Evolutionary conservation across 208 protist species (phyloP).

Genomic region (Leishmania guyanensis): DNA sequence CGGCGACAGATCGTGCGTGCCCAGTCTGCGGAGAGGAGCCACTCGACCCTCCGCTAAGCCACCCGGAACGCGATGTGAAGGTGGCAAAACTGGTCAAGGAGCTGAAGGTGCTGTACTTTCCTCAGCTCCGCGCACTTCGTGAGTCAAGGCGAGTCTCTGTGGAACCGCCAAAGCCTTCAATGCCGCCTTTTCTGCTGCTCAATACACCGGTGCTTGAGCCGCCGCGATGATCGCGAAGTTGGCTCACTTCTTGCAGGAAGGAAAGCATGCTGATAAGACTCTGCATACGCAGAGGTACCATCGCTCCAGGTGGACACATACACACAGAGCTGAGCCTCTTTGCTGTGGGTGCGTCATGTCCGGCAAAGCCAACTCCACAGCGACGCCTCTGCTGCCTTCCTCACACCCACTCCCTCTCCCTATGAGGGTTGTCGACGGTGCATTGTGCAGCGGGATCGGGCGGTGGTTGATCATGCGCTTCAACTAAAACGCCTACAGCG

Average conservation of each 20-base stretch:
- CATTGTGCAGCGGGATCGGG: not conserved
- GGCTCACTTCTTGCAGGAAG: not conserved
- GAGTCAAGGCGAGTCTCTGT: conserved; percentile 19
- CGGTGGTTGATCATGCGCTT: not conserved
- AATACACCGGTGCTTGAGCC: conserved; percentile 35
- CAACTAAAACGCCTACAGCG: not conserved
- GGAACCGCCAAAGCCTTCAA: conserved; percentile 19
- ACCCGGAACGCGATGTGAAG: conserved; percentile 48
- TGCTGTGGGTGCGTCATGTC: not conserved
- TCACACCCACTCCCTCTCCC: not conserved
- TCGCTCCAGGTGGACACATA: not conserved
- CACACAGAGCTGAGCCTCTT: not conserved
- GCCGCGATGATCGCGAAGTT: not conserved
- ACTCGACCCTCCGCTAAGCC: conserved; percentile 50
- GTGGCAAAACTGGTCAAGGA: conserved; percentile 69
- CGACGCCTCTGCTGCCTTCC: not conserved
- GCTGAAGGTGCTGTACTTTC: conserved; percentile 73
- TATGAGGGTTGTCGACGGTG: not conserved
- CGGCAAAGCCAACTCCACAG: not conserved
- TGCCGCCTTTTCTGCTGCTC: conserved; percentile 15
- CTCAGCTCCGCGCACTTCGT: conserved; percentile 40
- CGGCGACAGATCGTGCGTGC: conserved; percentile 44
- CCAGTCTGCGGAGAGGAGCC: conserved; percentile 72
- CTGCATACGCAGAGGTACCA: not conserved
- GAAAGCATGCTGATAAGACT: not conserved